These are phyloP conservation scores for Bipolaris victoriae DNA, from an alignment of 2,329 filamentous ascomycete species.

Conservation along the genomic window DNA sequence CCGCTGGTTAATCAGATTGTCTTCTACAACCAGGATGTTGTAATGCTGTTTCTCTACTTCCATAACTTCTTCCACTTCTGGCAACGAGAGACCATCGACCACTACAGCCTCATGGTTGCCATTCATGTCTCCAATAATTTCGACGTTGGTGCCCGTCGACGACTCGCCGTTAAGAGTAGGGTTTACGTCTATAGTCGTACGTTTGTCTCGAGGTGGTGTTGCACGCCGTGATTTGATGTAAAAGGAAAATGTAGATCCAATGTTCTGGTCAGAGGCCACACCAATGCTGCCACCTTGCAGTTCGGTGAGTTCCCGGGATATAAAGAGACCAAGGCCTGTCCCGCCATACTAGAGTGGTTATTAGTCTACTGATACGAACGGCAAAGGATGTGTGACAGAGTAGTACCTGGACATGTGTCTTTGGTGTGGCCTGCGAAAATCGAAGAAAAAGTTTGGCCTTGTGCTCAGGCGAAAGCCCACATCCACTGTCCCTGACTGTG, in stretches of 20 bases:
- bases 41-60: neutral
- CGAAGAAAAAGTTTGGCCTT: conserved; percentile 28
- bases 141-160: neutral
- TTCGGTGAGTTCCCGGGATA: conserved; percentile 35
- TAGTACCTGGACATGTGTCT: conserved; percentile 28
- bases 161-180: neutral
- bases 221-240: conserved; percentile 26
- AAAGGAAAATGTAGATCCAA: conserved; percentile 36
- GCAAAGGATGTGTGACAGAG: neutral
- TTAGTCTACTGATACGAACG: conserved; percentile 15
- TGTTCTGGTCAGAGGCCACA: conserved; percentile 23
- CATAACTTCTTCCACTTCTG: neutral
- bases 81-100: neutral
- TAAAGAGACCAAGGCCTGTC: conserved; percentile 31
- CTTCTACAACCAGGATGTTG: conserved; percentile 37
- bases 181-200: neutral
- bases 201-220: neutral
- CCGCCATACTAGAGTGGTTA: conserved; percentile 27
- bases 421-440: conserved; percentile 34
- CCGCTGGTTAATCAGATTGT: conserved; percentile 44
- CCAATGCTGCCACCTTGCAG: conserved; percentile 37
- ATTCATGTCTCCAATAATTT: conserved; percentile 1
- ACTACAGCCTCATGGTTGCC: neutral
- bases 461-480: conserved; percentile 15
- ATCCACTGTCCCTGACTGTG: conserved; percentile 12